Conservation (phyloP, 139 green algal species). For the Chlorella sp. region DNA sequence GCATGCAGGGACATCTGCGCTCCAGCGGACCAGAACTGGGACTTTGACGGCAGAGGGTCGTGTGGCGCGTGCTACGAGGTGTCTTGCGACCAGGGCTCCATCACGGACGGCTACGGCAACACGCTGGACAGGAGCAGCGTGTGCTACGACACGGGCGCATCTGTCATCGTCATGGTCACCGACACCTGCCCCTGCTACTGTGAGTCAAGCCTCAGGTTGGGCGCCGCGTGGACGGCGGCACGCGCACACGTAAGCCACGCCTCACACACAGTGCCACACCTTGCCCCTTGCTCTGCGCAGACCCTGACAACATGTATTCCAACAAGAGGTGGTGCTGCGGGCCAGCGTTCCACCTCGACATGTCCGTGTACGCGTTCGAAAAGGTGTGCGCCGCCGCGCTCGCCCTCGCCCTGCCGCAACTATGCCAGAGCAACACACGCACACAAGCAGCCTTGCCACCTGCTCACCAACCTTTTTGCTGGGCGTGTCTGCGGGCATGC, state of each 20-base stretch:
- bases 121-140: constrained; percentile 11
- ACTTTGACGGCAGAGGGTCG: not conserved
- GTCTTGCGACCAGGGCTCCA: constrained; percentile 8
- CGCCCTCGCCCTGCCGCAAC: no score
- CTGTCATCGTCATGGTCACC: constrained; percentile 32
- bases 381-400: no score
- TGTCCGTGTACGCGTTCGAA: constrained; percentile 9
- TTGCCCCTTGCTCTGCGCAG: no score
- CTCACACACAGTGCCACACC: no score
- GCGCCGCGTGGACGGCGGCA: no score
- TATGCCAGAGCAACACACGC: no score
- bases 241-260: no score
- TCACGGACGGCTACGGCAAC: constrained; percentile 30
- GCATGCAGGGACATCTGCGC: not conserved
- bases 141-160: constrained; percentile 23
- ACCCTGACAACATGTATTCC: not conserved
- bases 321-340: constrained; percentile 19
- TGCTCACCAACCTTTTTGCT: no score
- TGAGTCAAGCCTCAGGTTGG: no score
- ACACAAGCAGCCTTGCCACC: no score
- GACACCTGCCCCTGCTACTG: constrained; percentile 37
- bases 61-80: constrained; percentile 19
- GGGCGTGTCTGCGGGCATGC: no score
- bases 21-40: constrained; percentile 2
- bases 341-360: constrained; percentile 13